A percentile compares a stretch with the other conserved stretches of the same genome.
Evolutionary conservation across 129 eudicot genomes (phyloP).

Genomic region (Chrysanthemum seticuspe): DNA sequence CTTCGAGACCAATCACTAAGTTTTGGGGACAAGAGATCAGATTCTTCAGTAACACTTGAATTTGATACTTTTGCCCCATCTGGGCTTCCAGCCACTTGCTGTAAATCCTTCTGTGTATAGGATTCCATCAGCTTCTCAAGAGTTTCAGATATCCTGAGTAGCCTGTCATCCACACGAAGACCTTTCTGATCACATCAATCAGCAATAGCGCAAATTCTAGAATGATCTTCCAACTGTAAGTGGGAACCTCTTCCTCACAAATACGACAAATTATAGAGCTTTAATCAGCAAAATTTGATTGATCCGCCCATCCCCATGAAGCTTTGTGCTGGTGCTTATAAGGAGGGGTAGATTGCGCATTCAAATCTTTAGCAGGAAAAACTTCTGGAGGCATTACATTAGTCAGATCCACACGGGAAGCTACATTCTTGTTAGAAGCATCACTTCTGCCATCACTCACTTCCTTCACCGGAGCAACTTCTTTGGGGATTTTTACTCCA

Average conservation of each 20-base stretch:
- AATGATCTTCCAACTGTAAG: constrained; percentile 97
- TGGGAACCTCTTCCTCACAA: constrained; percentile 97
- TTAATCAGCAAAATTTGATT: constrained; percentile 55
- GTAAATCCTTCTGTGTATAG: constrained; percentile 66
- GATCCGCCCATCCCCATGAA: constrained; percentile 99
- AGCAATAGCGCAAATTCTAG: constrained; percentile 92
- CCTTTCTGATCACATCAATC: constrained; percentile 96
- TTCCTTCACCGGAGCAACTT: constrained; percentile 43
- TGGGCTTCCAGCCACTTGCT: constrained; percentile 64
- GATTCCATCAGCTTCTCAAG: constrained; percentile 89
- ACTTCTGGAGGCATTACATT: constrained; percentile 31
- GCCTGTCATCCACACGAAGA: constrained; percentile 82
- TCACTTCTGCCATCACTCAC: constrained; percentile 29
- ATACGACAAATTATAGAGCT: constrained; percentile 91
- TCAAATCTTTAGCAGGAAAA: constrained; percentile 52
- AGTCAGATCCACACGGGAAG: not conserved
- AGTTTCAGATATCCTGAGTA: constrained; percentile 73
- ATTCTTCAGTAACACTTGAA: constrained; percentile 87
- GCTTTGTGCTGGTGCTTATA: constrained; percentile 74
- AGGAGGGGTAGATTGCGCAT: constrained; percentile 41
- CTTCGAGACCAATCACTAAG: constrained; percentile 95
- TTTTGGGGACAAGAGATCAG: constrained; percentile 76
- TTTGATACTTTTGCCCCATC: constrained; percentile 81
- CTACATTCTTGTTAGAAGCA: constrained; percentile 36
- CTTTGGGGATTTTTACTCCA: constrained; percentile 56